A percentile compares a stretch with the other conserved stretches of the same genome.
Evolutionary conservation across 169 alveolate species (phyloP).

Genomic region (Eimeria falciformis): DNA sequence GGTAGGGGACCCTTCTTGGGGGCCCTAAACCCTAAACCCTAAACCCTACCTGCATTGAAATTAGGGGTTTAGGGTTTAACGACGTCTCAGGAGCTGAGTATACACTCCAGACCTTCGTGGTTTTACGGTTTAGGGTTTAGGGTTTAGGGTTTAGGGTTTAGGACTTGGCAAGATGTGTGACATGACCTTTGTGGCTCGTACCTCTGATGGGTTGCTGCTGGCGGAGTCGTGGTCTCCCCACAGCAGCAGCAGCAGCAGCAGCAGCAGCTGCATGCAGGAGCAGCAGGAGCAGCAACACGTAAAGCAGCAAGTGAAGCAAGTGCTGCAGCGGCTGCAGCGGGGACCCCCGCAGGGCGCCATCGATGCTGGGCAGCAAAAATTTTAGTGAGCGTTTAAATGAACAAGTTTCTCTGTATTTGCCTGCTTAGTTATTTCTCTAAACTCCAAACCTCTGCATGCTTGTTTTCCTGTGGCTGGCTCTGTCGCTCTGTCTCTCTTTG

Average conservation of each 20-base stretch:
- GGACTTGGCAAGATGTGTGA: slow-evolving; percentile 81
- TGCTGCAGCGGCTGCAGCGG: slow-evolving; percentile 76
- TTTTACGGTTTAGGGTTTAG: not conserved
- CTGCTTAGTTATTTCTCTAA: not conserved
- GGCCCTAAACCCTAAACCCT: not conserved
- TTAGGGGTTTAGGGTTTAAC: not conserved
- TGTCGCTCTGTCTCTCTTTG: not conserved
- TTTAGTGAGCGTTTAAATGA: not conserved
- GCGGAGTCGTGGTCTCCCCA: slow-evolving; percentile 85
- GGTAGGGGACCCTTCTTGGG: slow-evolving; percentile 5
- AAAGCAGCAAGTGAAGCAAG: slow-evolving; percentile 84
- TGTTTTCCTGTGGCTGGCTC: not conserved
- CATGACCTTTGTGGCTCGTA: slow-evolving; percentile 87
- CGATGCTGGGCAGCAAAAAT: slow-evolving; percentile 54
- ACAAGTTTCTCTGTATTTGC: too few species aligned
- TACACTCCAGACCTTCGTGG: not conserved
- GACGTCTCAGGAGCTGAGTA: not conserved
- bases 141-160: not conserved
- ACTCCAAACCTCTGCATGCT: not conserved
- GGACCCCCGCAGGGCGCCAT: slow-evolving; percentile 40
- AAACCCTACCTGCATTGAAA: not conserved
- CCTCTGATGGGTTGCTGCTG: slow-evolving; percentile 89
- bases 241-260: slow-evolving; percentile 20
- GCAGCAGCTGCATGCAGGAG: slow-evolving; percentile 36
- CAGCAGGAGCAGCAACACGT: slow-evolving; percentile 79